Evolutionary conservation across 768 basidiomycete species (phyloP), one percentile per base, ranked within the genome.

Genomic region (Boletus edulis): DNA sequence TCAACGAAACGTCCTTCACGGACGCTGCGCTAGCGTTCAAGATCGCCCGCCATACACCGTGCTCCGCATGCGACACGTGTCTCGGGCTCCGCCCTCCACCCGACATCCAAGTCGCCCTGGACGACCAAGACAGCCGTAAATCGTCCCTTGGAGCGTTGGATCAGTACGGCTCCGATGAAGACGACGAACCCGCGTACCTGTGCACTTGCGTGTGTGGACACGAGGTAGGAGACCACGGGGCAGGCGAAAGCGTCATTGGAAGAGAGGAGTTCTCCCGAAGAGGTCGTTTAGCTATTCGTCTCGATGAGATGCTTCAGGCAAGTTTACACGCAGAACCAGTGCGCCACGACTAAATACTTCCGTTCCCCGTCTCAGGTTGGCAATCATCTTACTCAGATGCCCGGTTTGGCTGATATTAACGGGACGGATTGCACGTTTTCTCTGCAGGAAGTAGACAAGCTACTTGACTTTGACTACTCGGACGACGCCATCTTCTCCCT

Each of bases 281-380:
- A 68, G 82, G 79, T 41, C 85, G 84, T 53, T 82, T 90, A 12
- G 92, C 91, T 4, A 81, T 86, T 49, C 81, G 88, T 54, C 78
- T 94, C 49, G 94, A 95, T 65, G 90, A 93, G 69, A 67, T 89
- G 51, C 73, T 94, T 45, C 81, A 92, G 81, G 93, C 91, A 63
- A 63, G 65, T 65, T 15, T 39, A 31, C 32, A 17, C 45, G 10
- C 35, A 18, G 15, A 52, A 32, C 15, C 18, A 37, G 49, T 20
- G 47, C 50, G 51, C 58, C 29, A 42, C 56, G 5, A 24, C 61
- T 63, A 38, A 64, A 44, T n/a, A 34, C 51, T 50, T 57, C 55
- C 35, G 49, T 63, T 43, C 43, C 43, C 37, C 43, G 46, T 46
- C 60, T 56, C 39, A 62, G 64, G 66, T 67, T 61, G 57, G 68